These are phyloP conservation scores for Leccinum ochraceum DNA, from an alignment of 768 basidiomycete species.

Conservation along the genomic window DNA sequence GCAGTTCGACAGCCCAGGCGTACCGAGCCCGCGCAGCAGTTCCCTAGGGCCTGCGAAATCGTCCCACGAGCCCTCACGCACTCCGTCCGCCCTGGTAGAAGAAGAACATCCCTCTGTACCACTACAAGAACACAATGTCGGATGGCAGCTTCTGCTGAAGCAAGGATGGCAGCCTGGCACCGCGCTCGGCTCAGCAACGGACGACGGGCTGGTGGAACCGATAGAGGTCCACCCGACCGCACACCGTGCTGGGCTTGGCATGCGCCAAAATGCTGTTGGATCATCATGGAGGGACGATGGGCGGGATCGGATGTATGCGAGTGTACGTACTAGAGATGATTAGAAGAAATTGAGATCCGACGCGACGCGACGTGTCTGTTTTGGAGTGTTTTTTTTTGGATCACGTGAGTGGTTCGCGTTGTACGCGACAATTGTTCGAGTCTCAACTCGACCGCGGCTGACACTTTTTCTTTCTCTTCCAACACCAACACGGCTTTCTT, in stretches of 20 bases:
- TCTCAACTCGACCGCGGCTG: slow-evolving; percentile 37
- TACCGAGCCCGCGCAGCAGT: slow-evolving; percentile 30
- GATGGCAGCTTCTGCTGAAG: slow-evolving; percentile 65
- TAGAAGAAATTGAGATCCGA: background rate
- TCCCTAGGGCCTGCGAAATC: slow-evolving; percentile 17
- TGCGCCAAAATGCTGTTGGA: slow-evolving; percentile 23
- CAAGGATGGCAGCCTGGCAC: slow-evolving; percentile 78
- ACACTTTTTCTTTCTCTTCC: slow-evolving; percentile 30
- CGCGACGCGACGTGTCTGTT: slow-evolving; percentile 39
- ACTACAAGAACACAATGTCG: slow-evolving; percentile 59
- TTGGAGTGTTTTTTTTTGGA: slow-evolving; percentile 31
- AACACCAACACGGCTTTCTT: slow-evolving; percentile 16
- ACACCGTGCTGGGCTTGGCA: slow-evolving; percentile 59
- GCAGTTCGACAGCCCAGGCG: slow-evolving; percentile 54
- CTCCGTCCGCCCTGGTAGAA: slow-evolving; percentile 18
- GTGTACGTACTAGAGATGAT: slow-evolving; percentile 1
- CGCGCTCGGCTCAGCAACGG: slow-evolving; percentile 30
- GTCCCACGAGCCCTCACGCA: slow-evolving; percentile 20
- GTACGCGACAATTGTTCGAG: slow-evolving; percentile 33
- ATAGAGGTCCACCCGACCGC: slow-evolving; percentile 46
- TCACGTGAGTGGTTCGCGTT: slow-evolving; percentile 44
- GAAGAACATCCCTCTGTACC: slow-evolving; percentile 38
- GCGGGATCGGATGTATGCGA: slow-evolving; percentile 42
- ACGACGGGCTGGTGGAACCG: slow-evolving; percentile 54
- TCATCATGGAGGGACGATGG: slow-evolving; percentile 22